phyloP scores from a whole-genome alignment of 139 green algal species.

The Chlorella sorokiniana region DNA sequence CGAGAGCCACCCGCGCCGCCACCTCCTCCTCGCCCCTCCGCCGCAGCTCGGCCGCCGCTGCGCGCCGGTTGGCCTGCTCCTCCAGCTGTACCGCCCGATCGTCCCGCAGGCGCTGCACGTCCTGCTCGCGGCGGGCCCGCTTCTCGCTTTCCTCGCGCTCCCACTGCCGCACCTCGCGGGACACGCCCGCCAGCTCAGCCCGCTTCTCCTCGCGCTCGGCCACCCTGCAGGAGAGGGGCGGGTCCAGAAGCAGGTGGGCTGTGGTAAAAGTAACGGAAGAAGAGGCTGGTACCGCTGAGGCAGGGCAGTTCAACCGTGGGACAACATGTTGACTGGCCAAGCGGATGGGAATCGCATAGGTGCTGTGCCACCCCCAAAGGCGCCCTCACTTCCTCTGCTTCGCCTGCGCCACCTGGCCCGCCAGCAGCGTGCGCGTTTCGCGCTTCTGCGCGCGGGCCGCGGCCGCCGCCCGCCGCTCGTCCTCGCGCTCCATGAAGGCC shows the following conservation, averaged over 20 bases:
- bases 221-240: neutral
- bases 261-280: too few relatives aligned
- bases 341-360: too few relatives aligned
- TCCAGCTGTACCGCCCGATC: slow-evolving; percentile 32
- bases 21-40: slow-evolving; percentile 18
- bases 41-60: slow-evolving; percentile 20
- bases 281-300: neutral
- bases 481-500: slow-evolving; percentile 26
- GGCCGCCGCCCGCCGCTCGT: neutral
- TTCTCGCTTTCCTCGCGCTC: slow-evolving; percentile 3
- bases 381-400: slow-evolving; percentile 12
- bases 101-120: slow-evolving; percentile 2
- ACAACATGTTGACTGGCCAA: too few relatives aligned
- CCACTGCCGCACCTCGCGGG: slow-evolving; percentile 7
- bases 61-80: slow-evolving; percentile 22
- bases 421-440: neutral
- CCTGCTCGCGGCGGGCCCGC: neutral
- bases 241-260: neutral
- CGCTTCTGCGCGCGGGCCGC: neutral
- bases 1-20: slow-evolving; percentile 7
- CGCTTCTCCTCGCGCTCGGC: slow-evolving; percentile 18
- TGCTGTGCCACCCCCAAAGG: neutral
- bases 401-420: neutral
- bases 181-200: slow-evolving; percentile 9
- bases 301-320: neutral